A percentile compares a stretch with the other conserved stretches of the same genome.
These are phyloP conservation scores for Sporisorium scitamineum DNA, from an alignment of 1,284 basidiomycete genomes.

Conservation along the genomic window DNA sequence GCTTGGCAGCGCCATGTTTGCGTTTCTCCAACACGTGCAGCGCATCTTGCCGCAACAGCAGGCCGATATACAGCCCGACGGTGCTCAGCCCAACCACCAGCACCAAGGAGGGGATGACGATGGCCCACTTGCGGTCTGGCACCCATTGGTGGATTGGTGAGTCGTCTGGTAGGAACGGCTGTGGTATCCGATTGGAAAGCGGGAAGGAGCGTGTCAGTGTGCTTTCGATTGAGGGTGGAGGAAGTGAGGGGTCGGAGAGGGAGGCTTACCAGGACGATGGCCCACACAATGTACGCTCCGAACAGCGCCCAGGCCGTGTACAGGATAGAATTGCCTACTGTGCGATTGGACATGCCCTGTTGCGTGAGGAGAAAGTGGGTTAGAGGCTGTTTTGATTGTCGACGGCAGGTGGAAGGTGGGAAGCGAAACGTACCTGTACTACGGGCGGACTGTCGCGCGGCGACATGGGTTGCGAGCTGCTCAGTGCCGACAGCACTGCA, in stretches of 20 bases:
- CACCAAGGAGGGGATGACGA: conserved; percentile 32
- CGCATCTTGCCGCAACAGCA: conserved; percentile 28
- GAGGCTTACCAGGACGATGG: conserved; percentile 34
- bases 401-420: neutral
- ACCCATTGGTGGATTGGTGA: conserved; percentile 19
- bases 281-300: conserved; percentile 30
- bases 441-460: neutral
- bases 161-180: conserved; percentile 46
- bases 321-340: conserved; percentile 28
- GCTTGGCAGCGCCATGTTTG: neutral
- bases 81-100: conserved; percentile 29
- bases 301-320: conserved; percentile 20
- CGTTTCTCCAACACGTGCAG: conserved; percentile 5
- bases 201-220: neutral
- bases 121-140: conserved; percentile 34
- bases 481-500: no score
- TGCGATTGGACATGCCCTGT: conserved; percentile 21
- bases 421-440: conserved; percentile 7
- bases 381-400: neutral
- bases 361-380: neutral
- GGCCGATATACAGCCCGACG: conserved; percentile 30
- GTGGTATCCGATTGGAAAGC: neutral
- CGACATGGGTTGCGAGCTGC: conserved; percentile 1
- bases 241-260: neutral
- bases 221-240: neutral